These are phyloP conservation scores for Calonectria fujianensis DNA, from an alignment of 2,329 filamentous ascomycete species.

Conservation along the genomic window DNA sequence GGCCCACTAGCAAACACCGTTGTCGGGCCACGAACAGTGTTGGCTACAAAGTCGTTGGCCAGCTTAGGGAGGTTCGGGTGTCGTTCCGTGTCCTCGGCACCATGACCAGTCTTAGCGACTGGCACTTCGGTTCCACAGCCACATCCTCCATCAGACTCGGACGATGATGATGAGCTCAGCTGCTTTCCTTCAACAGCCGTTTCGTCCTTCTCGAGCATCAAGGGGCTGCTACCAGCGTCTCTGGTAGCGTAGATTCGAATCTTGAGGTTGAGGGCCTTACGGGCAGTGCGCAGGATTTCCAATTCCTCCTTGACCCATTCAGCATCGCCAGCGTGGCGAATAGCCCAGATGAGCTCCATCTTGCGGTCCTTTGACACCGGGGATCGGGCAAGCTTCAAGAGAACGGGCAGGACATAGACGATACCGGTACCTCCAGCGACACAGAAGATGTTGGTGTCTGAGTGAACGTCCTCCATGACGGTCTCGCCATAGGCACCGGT, in stretches of 20 bases:
- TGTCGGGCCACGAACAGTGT: conserved; percentile 69
- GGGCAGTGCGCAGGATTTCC: conserved; percentile 63
- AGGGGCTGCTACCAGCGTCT: conserved; percentile 58
- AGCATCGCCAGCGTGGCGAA: conserved; percentile 72
- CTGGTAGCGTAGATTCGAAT: conserved; percentile 77
- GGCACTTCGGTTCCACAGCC: conserved; percentile 55
- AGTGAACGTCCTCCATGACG: conserved; percentile 64
- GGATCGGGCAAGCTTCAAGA: conserved; percentile 58
- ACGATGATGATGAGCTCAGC: conserved; percentile 53
- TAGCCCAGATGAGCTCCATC: conserved; percentile 79
- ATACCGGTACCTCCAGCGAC: conserved; percentile 65
- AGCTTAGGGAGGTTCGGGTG: conserved; percentile 68
- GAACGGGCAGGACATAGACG: conserved; percentile 62
- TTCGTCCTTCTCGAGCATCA: conserved; percentile 50
- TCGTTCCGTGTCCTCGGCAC: conserved; percentile 55
- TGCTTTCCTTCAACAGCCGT: conserved; percentile 39
- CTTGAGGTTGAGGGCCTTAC: conserved; percentile 65
- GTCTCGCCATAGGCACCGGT: conserved; percentile 78
- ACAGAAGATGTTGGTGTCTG: conserved; percentile 63
- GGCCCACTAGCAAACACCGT: conserved; percentile 78
- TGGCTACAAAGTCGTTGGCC: conserved; percentile 69
- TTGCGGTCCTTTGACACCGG: conserved; percentile 69
- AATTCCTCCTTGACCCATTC: conserved; percentile 77
- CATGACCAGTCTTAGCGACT: conserved; percentile 56
- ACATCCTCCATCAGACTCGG: conserved; percentile 49